A percentile compares a stretch with the other conserved stretches of the same genome.
These are phyloP conservation scores for Capsella rubella DNA, from an alignment of 441 rosid species.

Conservation along the genomic window DNA sequence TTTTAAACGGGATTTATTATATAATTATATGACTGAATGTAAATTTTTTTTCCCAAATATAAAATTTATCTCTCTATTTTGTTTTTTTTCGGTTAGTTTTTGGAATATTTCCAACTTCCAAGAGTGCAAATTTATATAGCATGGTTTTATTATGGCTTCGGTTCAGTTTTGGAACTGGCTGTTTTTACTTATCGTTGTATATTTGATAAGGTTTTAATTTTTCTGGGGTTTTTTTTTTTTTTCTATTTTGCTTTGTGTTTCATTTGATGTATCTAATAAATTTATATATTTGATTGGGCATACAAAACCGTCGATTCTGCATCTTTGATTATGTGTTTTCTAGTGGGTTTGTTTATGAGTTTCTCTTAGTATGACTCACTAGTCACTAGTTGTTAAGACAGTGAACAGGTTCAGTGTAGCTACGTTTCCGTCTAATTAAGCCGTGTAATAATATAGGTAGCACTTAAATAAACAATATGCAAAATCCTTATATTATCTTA, in stretches of 20 bases:
- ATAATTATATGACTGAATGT: constrained; percentile 47
- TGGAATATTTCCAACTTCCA: constrained; percentile 23
- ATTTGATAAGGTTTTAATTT: constrained; percentile 37
- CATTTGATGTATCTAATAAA: constrained; percentile 28
- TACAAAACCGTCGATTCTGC: constrained; percentile 12
- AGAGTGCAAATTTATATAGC: constrained; percentile 40
- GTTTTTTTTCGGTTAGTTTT: not conserved
- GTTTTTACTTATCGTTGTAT: constrained; percentile 40
- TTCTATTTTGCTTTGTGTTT: not conserved
- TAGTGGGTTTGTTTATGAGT: not conserved
- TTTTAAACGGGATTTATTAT: constrained; percentile 34
- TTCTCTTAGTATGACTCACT: not conserved
- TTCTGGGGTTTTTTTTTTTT: constrained; percentile 2
- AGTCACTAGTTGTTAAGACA: not conserved
- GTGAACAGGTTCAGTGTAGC: constrained; percentile 17
- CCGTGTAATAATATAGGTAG: not conserved
- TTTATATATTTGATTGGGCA: constrained; percentile 29
- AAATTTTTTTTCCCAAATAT: constrained; percentile 42
- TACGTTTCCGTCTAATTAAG: not conserved
- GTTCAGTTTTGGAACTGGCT: constrained; percentile 28
- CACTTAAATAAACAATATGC: constrained; percentile 3
- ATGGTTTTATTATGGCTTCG: constrained; percentile 27
- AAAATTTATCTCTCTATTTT: constrained; percentile 22
- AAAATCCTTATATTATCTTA: constrained; percentile 1
- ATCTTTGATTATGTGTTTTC: not conserved